These are phyloP conservation scores for Apiotrichum laibachii DNA, from an alignment of 1,284 basidiomycete genomes.

Conservation along the genomic window DNA sequence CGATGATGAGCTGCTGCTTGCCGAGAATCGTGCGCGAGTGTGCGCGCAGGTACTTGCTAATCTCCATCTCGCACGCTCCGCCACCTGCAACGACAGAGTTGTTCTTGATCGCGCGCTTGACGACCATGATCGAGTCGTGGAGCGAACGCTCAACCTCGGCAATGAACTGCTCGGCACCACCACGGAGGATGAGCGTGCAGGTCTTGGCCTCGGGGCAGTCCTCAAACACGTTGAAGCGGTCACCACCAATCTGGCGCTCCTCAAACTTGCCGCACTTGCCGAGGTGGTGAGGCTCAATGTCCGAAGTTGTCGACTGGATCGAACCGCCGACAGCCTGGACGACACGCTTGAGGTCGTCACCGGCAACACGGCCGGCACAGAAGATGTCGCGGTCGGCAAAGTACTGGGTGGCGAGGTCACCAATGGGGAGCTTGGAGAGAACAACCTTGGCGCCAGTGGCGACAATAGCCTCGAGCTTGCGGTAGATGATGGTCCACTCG, in stretches of 20 bases:
- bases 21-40: slow-evolving; percentile 90
- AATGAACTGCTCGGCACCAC: slow-evolving; percentile 98
- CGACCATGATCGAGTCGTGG: slow-evolving; percentile 99
- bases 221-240: slow-evolving; percentile 95
- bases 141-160: slow-evolving; percentile 96
- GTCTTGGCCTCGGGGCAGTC: slow-evolving; percentile 94
- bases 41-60: slow-evolving; percentile 87
- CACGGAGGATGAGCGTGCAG: slow-evolving; percentile 91
- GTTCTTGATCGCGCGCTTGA: slow-evolving; percentile 93
- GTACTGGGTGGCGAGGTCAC: slow-evolving; percentile 98
- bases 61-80: slow-evolving; percentile 98
- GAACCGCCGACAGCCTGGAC: slow-evolving; percentile 94
- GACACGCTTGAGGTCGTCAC: slow-evolving; percentile 87
- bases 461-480: slow-evolving; percentile 94
- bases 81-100: slow-evolving; percentile 96
- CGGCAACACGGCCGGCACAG: slow-evolving; percentile 92
- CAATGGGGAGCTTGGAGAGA: slow-evolving; percentile 95
- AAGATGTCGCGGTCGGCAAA: slow-evolving; percentile 99
- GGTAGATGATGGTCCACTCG: slow-evolving; percentile 99
- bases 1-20: slow-evolving; percentile 91
- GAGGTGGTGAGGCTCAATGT: slow-evolving; percentile 84
- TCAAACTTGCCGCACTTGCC: slow-evolving; percentile 89
- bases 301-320: slow-evolving; percentile 91
- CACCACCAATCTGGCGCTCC: slow-evolving; percentile 94
- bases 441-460: slow-evolving; percentile 97